Percentiles rank a stretch among this genome's conserved stretches.
These are phyloP conservation scores for Wallacemonas sp. DNA, from an alignment of 208 protist species.

Conservation along the genomic window DNA sequence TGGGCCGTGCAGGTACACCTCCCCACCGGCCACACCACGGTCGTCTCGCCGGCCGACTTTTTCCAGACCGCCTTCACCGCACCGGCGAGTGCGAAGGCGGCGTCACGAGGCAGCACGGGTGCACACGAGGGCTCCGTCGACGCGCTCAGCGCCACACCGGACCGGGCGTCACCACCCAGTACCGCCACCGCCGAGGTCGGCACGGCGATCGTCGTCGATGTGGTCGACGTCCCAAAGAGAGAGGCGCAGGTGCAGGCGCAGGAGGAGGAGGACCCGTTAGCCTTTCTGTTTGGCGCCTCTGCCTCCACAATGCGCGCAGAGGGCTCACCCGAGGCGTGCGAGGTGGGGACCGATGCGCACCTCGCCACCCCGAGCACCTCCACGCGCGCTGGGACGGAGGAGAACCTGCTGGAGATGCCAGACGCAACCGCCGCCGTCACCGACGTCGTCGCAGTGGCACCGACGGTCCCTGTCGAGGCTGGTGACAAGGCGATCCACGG, in stretches of 20 bases:
- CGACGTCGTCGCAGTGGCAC: too few species aligned
- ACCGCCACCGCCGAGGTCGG: not conserved
- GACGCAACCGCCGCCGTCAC: too few species aligned
- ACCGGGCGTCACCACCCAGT: not conserved
- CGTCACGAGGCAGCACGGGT: constrained; percentile 7
- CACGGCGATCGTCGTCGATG: too few species aligned
- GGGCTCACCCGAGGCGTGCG: constrained; percentile 6
- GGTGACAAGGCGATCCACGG: too few species aligned
- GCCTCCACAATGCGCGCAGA: not conserved
- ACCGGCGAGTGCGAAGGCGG: not conserved
- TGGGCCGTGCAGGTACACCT: constrained; percentile 58
- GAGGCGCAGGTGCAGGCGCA: too few species aligned
- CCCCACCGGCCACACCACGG: constrained; percentile 9
- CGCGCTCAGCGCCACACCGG: not conserved
- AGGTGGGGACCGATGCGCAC: too few species aligned
- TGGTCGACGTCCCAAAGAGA: too few species aligned
- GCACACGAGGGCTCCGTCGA: not conserved
- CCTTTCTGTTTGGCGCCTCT: not conserved
- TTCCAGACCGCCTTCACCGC: not conserved
- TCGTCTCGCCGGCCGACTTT: constrained; percentile 26
- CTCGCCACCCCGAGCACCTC: not conserved
- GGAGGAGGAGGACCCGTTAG: constrained; percentile 5
- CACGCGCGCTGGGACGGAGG: not conserved
- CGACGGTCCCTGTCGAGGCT: too few species aligned
- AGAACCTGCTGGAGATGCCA: not conserved